These are phyloP conservation scores for Coelastrella sp. DNA, from an alignment of 139 green algal species.

Conservation along the genomic window DNA sequence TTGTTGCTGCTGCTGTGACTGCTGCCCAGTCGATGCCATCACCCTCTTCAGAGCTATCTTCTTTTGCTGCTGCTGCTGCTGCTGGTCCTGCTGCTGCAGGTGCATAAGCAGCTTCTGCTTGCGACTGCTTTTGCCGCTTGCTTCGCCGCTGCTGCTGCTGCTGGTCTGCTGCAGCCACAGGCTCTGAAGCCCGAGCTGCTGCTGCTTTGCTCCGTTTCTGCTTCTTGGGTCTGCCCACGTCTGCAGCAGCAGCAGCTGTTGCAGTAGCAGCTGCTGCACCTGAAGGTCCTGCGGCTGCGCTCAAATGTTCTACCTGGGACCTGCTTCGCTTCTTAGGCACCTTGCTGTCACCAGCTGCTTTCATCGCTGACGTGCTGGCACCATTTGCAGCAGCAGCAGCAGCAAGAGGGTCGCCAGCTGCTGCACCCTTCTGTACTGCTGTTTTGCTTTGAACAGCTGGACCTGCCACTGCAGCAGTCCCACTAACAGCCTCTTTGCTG, in stretches of 20 bases:
- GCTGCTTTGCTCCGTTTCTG: too few species aligned
- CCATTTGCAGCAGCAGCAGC: too few species aligned
- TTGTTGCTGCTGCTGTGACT: slow-evolving; percentile 33
- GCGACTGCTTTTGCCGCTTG: neutral
- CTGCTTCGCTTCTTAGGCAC: too few species aligned
- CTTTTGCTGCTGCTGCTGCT: neutral
- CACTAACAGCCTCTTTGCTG: slow-evolving; percentile 35
- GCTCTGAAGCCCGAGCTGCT: neutral
- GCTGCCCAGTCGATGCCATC: slow-evolving; percentile 31
- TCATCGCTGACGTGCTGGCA: too few species aligned
- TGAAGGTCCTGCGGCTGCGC: too few species aligned
- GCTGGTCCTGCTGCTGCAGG: neutral
- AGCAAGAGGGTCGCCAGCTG: too few species aligned
- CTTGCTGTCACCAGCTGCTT: too few species aligned
- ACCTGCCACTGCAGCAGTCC: neutral
- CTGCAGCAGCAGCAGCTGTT: too few species aligned
- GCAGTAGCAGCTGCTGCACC: too few species aligned
- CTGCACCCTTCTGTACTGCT: too few species aligned
- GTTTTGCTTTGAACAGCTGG: neutral
- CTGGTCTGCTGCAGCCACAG: neutral
- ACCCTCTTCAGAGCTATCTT: slow-evolving; percentile 2
- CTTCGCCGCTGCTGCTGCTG: neutral
- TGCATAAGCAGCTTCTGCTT: neutral
- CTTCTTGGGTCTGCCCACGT: too few species aligned
- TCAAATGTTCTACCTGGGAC: too few species aligned